phyloP scores from a whole-genome alignment of 2,329 filamentous ascomycete species.

The Diaporthe sp. region DNA sequence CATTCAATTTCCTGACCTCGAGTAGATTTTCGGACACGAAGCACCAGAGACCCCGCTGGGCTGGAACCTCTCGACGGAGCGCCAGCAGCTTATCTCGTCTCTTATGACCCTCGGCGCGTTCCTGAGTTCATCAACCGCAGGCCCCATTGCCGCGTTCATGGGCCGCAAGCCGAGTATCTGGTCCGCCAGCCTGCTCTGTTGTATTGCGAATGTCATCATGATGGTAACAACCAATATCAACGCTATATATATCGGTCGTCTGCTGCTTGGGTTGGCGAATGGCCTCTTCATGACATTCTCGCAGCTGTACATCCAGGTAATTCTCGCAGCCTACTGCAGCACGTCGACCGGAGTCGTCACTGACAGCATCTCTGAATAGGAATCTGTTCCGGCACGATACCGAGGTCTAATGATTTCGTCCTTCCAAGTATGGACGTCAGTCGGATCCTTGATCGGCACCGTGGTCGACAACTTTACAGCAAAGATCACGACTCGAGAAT shows the following conservation, averaged over 20 bases:
- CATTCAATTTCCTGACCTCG: neutral
- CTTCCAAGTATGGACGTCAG: slow-evolving; percentile 61
- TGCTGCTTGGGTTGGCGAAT: slow-evolving; percentile 69
- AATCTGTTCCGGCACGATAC: slow-evolving; percentile 55
- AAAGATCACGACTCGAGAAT: slow-evolving; percentile 51
- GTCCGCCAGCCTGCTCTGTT: slow-evolving; percentile 63
- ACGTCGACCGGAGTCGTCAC: neutral
- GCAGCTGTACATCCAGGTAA: slow-evolving; percentile 53
- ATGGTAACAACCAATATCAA: slow-evolving; percentile 67
- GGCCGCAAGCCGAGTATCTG: slow-evolving; percentile 55
- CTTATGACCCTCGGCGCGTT: slow-evolving; percentile 64
- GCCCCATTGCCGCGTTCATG: slow-evolving; percentile 52
- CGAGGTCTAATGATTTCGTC: slow-evolving; percentile 59
- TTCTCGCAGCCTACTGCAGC: too few relatives aligned
- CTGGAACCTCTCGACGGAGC: slow-evolving; percentile 59
- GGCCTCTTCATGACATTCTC: slow-evolving; percentile 69
- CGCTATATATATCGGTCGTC: slow-evolving; percentile 66
- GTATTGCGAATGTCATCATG: slow-evolving; percentile 68
- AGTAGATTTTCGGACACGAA: slow-evolving; percentile 54
- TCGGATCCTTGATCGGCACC: slow-evolving; percentile 58
- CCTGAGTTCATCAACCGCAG: slow-evolving; percentile 57
- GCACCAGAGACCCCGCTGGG: slow-evolving; percentile 53
- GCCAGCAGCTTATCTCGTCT: slow-evolving; percentile 63
- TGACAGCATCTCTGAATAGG: slow-evolving; percentile 1
- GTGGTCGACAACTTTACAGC: slow-evolving; percentile 65